These are phyloP conservation scores for Diplocarpon rosae DNA, from an alignment of 2,329 filamentous ascomycete genomes.

Conservation along the genomic window DNA sequence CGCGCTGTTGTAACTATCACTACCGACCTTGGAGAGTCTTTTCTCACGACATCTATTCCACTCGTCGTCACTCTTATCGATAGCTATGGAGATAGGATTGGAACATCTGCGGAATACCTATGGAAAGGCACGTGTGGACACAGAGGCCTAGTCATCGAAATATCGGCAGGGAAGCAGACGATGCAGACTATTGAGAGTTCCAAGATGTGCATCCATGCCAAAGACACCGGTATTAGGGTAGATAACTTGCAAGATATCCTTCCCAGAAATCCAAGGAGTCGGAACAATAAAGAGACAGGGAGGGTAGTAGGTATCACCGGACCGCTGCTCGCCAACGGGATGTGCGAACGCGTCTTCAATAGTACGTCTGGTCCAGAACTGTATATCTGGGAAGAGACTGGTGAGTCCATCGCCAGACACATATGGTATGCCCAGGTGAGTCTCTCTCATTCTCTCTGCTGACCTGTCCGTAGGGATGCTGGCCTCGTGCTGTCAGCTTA, in stretches of 20 bases:
- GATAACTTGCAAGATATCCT: slow-evolving; percentile 11
- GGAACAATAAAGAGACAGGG: slow-evolving; percentile 2
- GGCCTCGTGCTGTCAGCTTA: slow-evolving; percentile 29
- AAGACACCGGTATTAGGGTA: slow-evolving; percentile 3
- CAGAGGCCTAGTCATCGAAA: slow-evolving; percentile 17
- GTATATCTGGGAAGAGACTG: slow-evolving; percentile 56
- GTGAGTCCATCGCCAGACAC: slow-evolving; percentile 62
- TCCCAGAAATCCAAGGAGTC: background rate
- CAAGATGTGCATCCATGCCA: slow-evolving; percentile 16
- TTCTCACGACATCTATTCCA: slow-evolving; percentile 23
- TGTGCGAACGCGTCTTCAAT: slow-evolving; percentile 20
- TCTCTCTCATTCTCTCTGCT: slow-evolving; percentile 8
- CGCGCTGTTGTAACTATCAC: slow-evolving; percentile 49
- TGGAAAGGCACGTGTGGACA: slow-evolving; percentile 22
- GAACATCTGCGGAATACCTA: slow-evolving; percentile 6
- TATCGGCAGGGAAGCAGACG: slow-evolving; percentile 5
- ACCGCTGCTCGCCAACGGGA: slow-evolving; percentile 1
- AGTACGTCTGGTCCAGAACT: slow-evolving; percentile 5
- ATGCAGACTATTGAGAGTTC: background rate
- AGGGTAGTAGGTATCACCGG: slow-evolving; percentile 19
- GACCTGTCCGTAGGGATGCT: slow-evolving; percentile 27
- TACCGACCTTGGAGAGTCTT: slow-evolving; percentile 48
- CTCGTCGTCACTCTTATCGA: slow-evolving; percentile 14
- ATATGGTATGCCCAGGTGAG: slow-evolving; percentile 43
- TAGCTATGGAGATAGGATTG: slow-evolving; percentile 2